These are phyloP conservation scores for Magnusiomyces ingens DNA, from an alignment of 1,139 yeast species.

Conservation along the genomic window DNA sequence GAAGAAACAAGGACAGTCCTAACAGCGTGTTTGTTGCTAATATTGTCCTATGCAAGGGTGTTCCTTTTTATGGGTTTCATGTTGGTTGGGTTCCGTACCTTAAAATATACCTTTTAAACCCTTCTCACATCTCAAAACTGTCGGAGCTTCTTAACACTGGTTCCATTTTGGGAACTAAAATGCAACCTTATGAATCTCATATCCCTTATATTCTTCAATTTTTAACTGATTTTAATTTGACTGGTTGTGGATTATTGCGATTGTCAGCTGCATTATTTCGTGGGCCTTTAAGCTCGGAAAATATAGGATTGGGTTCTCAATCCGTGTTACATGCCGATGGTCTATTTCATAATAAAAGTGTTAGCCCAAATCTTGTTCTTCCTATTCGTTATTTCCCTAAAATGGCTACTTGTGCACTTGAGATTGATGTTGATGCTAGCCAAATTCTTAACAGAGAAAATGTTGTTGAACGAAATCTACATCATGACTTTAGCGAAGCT, in stretches of 20 bases:
- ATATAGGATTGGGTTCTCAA: slow-evolving; percentile 8
- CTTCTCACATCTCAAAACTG: slow-evolving; percentile 52
- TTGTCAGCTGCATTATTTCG: slow-evolving; percentile 21
- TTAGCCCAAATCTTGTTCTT: slow-evolving; percentile 14
- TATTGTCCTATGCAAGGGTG: slow-evolving; percentile 63
- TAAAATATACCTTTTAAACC: slow-evolving; percentile 63
- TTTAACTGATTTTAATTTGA: slow-evolving; percentile 72
- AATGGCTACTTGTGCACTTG: slow-evolving; percentile 57
- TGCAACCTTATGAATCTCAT: slow-evolving; percentile 69
- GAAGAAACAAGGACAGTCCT: slow-evolving; percentile 27
- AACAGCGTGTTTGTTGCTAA: slow-evolving; percentile 51
- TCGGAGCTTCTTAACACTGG: slow-evolving; percentile 54
- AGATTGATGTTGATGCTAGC: slow-evolving; percentile 58
- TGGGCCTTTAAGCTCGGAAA: slow-evolving; percentile 4
- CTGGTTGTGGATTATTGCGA: slow-evolving; percentile 75
- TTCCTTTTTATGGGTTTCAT: slow-evolving; percentile 79
- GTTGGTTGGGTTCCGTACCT: slow-evolving; percentile 57
- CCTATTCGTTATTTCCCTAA: slow-evolving; percentile 36
- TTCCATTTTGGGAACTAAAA: slow-evolving; percentile 32
- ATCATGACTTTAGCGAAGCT: slow-evolving; percentile 43
- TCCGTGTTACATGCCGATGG: background rate
- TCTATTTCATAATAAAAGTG: slow-evolving; percentile 7
- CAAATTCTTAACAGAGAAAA: slow-evolving; percentile 50
- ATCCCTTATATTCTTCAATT: slow-evolving; percentile 73
- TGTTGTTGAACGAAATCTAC: slow-evolving; percentile 43